phyloP scores from a whole-genome alignment of 2,329 filamentous ascomycete genomes.

The Hymenoscyphus salicellus region DNA sequence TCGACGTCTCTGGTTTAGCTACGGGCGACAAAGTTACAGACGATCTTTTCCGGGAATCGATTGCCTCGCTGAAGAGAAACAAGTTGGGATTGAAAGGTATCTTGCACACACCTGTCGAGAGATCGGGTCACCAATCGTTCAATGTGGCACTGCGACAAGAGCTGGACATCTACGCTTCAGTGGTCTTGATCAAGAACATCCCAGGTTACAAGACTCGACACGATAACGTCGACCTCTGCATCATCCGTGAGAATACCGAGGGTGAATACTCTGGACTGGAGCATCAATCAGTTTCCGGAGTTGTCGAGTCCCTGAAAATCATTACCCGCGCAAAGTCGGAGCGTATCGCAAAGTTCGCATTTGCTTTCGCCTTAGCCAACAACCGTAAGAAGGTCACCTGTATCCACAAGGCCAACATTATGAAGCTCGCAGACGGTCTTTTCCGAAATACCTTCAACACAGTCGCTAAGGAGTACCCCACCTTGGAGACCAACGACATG shows the following conservation, averaged over 20 bases:
- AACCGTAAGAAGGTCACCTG: conserved; percentile 99
- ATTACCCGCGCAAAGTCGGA: conserved; percentile 99
- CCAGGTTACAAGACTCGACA: conserved; percentile 97
- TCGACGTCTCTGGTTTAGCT: conserved; percentile 90
- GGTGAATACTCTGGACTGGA: conserved; percentile 98
- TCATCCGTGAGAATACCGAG: conserved; percentile 99
- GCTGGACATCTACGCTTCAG: conserved; percentile 98
- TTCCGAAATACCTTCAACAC: conserved; percentile 97
- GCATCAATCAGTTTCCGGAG: conserved; percentile 93
- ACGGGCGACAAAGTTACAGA: conserved; percentile 81
- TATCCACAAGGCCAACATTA: conserved; percentile 99
- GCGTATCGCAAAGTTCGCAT: conserved; percentile 98
- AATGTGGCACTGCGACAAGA: conserved; percentile 99
- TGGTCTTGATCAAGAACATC: conserved; percentile 99
- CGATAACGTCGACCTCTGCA: conserved; percentile 95
- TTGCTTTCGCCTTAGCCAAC: conserved; percentile 96
- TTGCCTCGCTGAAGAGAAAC: conserved; percentile 94
- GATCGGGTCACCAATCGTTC: conserved; percentile 98
- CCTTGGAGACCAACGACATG: conserved; percentile 96
- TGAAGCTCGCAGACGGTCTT: conserved; percentile 98
- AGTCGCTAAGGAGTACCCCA: conserved; percentile 91
- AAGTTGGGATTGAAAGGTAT: conserved; percentile 99
- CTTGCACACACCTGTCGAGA: conserved; percentile 92
- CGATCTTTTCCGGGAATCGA: conserved; percentile 91
- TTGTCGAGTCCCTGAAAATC: conserved; percentile 99